Base-by-base conservation (phyloP, 352 stramenopile species). In the Pythium oligandrum region DNA sequence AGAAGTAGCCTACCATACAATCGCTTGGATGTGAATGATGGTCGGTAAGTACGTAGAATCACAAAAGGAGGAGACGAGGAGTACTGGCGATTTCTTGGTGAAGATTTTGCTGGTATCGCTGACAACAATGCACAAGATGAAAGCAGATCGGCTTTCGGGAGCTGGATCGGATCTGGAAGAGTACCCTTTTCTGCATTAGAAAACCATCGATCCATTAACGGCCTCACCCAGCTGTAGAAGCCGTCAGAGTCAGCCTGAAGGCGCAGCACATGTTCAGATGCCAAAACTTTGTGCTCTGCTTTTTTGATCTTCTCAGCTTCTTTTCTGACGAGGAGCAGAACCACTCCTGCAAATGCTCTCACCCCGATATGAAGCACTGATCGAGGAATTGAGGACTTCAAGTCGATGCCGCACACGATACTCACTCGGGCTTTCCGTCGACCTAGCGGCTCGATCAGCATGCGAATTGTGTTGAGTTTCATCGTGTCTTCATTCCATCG, bases 281-380 rank as follows among this genome's bases (percentile, higher is more conserved):
- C 32, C 2, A 63, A 55, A 11, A 63, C 66, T 8, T 88, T n/a
- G 58, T 74, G 78, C 36, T 80, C 58, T 3, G 73, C 66, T 26
- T 84, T 68, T 56, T 91, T 74, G 12, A 90, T 88, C 30, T 66
- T 93, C 51, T 90, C 76, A 10, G 83, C 78, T 62, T 93, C 80
- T 53, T 84, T 84, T 5, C 78, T 68, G 30, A 93, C 71, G 26
- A 93, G 59, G 44, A 86, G 90, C 30, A 91, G 63, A 51, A 93
- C 38, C 31, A 93, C 70, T 0, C 83, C 83, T 11, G 83, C 83
- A 38, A 89, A 70, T 53, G 91, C 91, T 60, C 91, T 93, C 51
- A 91, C 83, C 1, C 71, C 71, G 67, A 89, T 89, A 53, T 93
- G 91, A 35, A 93, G 57, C 55, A 93, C 56, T 10, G 70, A 54